These are phyloP conservation scores for Ambrosiella cleistominuta DNA, from an alignment of 2,329 filamentous ascomycete genomes.

Conservation along the genomic window DNA sequence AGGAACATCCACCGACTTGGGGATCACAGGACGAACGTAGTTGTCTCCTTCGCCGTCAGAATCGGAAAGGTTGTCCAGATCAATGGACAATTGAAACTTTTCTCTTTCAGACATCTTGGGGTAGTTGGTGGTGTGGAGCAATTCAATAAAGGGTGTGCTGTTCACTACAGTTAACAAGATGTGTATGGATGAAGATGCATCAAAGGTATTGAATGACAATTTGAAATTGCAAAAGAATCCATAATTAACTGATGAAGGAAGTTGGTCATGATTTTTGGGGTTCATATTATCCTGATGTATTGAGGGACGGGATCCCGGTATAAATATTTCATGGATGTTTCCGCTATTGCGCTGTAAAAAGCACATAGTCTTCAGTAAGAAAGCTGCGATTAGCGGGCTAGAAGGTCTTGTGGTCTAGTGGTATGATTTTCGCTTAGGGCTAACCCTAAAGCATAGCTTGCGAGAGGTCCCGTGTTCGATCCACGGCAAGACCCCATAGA, in stretches of 20 bases:
- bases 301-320: too few species aligned
- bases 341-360: too few species aligned
- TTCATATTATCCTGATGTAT: background rate
- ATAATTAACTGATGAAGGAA: too few species aligned
- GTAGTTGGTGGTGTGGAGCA: background rate
- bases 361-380: too few species aligned
- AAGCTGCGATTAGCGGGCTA: too few species aligned
- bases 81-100: background rate
- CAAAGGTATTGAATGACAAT: too few species aligned
- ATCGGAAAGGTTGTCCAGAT: background rate
- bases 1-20: background rate
- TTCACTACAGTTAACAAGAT: too few species aligned
- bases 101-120: background rate
- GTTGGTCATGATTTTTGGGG: background rate
- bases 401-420: conserved; percentile 35
- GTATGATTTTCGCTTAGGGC: conserved; percentile 39
- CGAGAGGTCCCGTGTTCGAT: conserved; percentile 17
- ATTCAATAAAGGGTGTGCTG: background rate
- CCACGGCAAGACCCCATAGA: conserved; percentile 12
- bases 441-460: conserved; percentile 19
- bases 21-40: too few species aligned
- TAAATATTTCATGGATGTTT: too few species aligned
- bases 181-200: too few species aligned
- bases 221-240: too few species aligned
- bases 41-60: background rate